Evolutionary conservation across 2,329 filamentous ascomycete genomes (phyloP).

Genomic region (Ceratocystis eucalypticola): DNA sequence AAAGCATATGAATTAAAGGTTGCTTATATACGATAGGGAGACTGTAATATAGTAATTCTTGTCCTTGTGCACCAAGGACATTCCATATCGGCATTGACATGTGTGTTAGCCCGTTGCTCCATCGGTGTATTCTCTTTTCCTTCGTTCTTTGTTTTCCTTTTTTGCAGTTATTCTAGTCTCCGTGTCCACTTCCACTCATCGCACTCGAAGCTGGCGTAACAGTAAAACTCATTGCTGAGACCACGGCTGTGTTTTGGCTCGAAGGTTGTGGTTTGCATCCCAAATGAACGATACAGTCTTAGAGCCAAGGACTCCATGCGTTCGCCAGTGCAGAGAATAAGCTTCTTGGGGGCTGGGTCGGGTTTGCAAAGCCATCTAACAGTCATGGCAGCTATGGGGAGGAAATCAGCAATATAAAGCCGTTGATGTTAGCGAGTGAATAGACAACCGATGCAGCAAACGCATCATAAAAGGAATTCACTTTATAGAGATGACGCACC

Average conservation of each 20-base stretch:
- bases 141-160: slow-evolving; percentile 15
- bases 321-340: slow-evolving; percentile 67
- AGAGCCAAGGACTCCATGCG: slow-evolving; percentile 52
- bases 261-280: slow-evolving; percentile 52
- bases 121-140: background rate
- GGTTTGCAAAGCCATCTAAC: slow-evolving; percentile 55
- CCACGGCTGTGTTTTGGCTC: slow-evolving; percentile 56
- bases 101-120: background rate
- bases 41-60: background rate
- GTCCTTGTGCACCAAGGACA: background rate
- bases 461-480: background rate
- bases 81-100: too few species aligned
- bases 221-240: slow-evolving; percentile 68
- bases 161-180: background rate
- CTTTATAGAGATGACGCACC: slow-evolving; percentile 30
- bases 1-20: slow-evolving; percentile 33
- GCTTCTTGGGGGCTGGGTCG: slow-evolving; percentile 23
- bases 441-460: background rate
- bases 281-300: slow-evolving; percentile 53
- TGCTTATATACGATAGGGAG: slow-evolving; percentile 1
- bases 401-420: background rate
- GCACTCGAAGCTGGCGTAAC: slow-evolving; percentile 66
- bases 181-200: slow-evolving; percentile 35
- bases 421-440: background rate
- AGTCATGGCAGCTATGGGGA: slow-evolving; percentile 51